Conservation (phyloP, 306 rosid species). For the Macrotyloma uniflorum region DNA sequence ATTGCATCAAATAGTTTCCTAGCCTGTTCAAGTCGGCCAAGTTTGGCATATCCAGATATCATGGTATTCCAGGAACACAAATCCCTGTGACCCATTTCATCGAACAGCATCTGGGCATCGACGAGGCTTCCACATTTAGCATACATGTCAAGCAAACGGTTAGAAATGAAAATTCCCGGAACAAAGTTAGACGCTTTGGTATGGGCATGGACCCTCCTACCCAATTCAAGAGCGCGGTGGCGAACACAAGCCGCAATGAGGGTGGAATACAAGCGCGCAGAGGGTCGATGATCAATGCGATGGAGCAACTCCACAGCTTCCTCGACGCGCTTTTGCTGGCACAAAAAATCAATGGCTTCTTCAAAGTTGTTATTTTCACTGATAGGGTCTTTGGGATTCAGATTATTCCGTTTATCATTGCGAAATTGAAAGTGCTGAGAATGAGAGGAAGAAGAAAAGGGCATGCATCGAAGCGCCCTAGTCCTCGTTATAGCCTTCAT, state of each 20-base stretch:
- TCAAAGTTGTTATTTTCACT: not conserved
- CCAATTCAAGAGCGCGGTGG: slow-evolving; percentile 4
- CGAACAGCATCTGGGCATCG: not conserved
- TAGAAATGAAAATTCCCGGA: not conserved
- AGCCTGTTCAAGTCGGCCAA: not conserved
- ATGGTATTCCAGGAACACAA: slow-evolving; percentile 19
- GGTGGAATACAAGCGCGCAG: not conserved
- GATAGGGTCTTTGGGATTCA: not conserved
- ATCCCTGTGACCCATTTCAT: slow-evolving; percentile 8
- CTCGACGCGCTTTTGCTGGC: slow-evolving; percentile 10
- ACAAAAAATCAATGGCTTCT: not conserved
- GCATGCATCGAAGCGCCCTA: not conserved
- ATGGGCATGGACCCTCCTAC: slow-evolving; percentile 3
- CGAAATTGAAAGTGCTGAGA: not conserved
- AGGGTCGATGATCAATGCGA: not conserved
- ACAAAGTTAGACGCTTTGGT: slow-evolving; percentile 11
- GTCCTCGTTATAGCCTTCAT: not conserved
- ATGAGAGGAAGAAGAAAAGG: not conserved
- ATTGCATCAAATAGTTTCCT: slow-evolving; percentile 9
- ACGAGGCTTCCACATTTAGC: slow-evolving; percentile 3
- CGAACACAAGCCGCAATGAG: not conserved
- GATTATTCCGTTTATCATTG: not conserved
- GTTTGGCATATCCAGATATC: not conserved
- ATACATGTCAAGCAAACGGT: slow-evolving; percentile 15
- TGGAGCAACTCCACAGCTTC: slow-evolving; percentile 19